Evolutionary conservation across 75 land plant species (phyloP), one percentile per base, ranked within the genome.

Genomic region (Larix kaempferi): DNA sequence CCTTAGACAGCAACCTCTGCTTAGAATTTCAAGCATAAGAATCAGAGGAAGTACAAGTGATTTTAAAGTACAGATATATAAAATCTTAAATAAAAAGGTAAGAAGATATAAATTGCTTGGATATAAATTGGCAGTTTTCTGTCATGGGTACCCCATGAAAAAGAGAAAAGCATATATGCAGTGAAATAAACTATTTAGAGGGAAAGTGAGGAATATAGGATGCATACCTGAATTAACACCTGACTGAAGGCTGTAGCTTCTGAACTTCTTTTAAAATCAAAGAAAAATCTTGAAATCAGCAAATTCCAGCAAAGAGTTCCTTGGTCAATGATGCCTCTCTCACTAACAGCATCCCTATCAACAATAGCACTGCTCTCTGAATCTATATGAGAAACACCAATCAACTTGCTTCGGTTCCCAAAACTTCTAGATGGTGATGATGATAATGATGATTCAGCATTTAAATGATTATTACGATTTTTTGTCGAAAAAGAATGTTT

Each of bases 301-400:
- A 94, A 77, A 76, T 96, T 96, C 83, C 86, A 91, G 73, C 94
- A 93, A 19, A 93, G 87, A 3, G 88, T 82, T 41, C 92, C 94
- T 49, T 93, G 94, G 79, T 93, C 96, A 56, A 26, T 11, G 27
- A 44, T 49, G 76, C 58, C 44, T 27, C 76, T 89, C 17, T 83
- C 83, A 22, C 74, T 19, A 59, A 19, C 26, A 61, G n/a, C 61
- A 49, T 57, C 37, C 21, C 14, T 37, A 58, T 27, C 66, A 76
- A 19, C 27, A 61, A 59, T 10, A 71, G 14, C 19, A 69, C 37
- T 37, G 8, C 27, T 63, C 72, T 85, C 88, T 60, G 63, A 27
- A 56, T 82, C 89, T 74, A 59, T 63, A 77, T 86, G 88, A 80
- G 82, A 79, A 52, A 27, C 27, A 19, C 25, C 79, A 56, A 82